A percentile compares a stretch with the other conserved stretches of the same genome.
Conservation (phyloP, 2,329 filamentous ascomycete species). For the Aspergillus sp. region DNA sequence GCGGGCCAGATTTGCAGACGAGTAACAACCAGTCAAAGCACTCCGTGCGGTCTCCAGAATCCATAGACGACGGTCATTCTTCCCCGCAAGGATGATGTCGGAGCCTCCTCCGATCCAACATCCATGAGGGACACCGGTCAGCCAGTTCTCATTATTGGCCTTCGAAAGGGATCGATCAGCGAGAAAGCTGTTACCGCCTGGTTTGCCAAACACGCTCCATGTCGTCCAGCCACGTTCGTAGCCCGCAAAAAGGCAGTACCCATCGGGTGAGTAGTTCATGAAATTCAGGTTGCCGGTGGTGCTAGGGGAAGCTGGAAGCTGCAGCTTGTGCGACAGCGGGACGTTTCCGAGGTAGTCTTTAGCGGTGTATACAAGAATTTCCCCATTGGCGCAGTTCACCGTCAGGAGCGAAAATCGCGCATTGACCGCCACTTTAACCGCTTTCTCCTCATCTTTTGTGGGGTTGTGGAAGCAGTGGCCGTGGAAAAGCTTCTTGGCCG, state of each 20-base stretch:
- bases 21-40: slow-evolving; percentile 88
- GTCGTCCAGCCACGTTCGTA: slow-evolving; percentile 91
- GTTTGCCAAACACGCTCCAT: slow-evolving; percentile 96
- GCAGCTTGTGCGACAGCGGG: slow-evolving; percentile 76
- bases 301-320: slow-evolving; percentile 63
- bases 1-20: slow-evolving; percentile 82
- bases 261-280: slow-evolving; percentile 86
- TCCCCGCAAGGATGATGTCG: slow-evolving; percentile 72
- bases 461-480: slow-evolving; percentile 89
- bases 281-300: slow-evolving; percentile 70
- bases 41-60: slow-evolving; percentile 89
- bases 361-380: slow-evolving; percentile 84
- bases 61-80: slow-evolving; percentile 76
- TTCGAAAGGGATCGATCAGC: slow-evolving; percentile 63
- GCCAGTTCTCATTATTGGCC: slow-evolving; percentile 75
- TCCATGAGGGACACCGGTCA: slow-evolving; percentile 73
- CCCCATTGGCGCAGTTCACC: slow-evolving; percentile 75
- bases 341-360: slow-evolving; percentile 94
- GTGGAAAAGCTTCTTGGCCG: slow-evolving; percentile 69
- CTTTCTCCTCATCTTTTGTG: slow-evolving; percentile 56
- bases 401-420: slow-evolving; percentile 92
- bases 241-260: slow-evolving; percentile 91
- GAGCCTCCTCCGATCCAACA: slow-evolving; percentile 87
- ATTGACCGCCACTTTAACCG: slow-evolving; percentile 78
- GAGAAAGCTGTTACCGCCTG: slow-evolving; percentile 78